phyloP scores from a whole-genome alignment of 75 land plant species.

The Selaginella moellendorffii region DNA sequence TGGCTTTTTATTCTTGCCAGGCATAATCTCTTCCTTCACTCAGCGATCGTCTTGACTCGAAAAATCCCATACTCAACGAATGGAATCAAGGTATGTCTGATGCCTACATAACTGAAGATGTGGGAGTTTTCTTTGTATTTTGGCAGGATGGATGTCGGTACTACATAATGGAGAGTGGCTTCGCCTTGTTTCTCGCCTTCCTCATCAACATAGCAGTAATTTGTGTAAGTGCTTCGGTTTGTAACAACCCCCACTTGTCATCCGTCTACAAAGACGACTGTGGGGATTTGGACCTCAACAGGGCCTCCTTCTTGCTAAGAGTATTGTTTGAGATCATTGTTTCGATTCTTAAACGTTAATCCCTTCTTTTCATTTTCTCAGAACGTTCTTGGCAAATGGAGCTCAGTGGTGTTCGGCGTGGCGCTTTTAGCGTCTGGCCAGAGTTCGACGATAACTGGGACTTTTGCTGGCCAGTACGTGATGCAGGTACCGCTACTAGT shows the following conservation, averaged over 20 bases:
- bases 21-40: constrained; percentile 8
- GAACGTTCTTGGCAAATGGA: constrained; percentile 6
- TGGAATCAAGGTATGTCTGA: constrained; percentile 2
- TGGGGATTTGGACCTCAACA: constrained; percentile 3
- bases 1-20: neutral
- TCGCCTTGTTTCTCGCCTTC: neutral
- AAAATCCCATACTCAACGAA: constrained; percentile 1
- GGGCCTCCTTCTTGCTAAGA: neutral
- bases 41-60: constrained; percentile 6
- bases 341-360: neutral
- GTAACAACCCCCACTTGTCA: neutral
- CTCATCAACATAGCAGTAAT: constrained; percentile 4
- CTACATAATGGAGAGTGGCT: constrained; percentile 2
- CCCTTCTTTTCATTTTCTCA: neutral
- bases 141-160: neutral
- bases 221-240: neutral
- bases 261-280: neutral
- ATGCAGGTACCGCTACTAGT: neutral
- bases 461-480: constrained; percentile 8
- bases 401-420: constrained; percentile 1
- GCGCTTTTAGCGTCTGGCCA: constrained; percentile 5
- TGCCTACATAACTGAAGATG: neutral
- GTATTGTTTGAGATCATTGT: constrained; percentile 4
- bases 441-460: constrained; percentile 7
- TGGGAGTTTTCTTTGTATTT: neutral